A percentile compares a stretch with the other conserved stretches of the same genome.
Conservation (phyloP, 2,329 filamentous ascomycete genomes). For the Chrysosporium queenslandicum region DNA sequence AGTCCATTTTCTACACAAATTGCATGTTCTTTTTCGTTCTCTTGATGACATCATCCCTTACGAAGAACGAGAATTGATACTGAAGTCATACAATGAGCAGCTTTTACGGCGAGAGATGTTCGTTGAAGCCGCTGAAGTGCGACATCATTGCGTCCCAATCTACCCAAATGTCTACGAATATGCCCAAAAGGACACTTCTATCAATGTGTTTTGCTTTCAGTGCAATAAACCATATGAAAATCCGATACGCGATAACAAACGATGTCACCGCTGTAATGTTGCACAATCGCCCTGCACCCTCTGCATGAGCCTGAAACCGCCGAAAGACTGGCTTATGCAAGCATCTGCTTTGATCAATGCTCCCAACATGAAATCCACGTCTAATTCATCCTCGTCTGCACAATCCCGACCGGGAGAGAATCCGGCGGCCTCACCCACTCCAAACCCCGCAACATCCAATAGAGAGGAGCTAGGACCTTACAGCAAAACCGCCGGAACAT, state of each 20-base stretch:
- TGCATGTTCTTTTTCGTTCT: conserved; percentile 32
- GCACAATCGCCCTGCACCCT: conserved; percentile 34
- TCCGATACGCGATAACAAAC: conserved; percentile 39
- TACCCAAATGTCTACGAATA: conserved; percentile 51
- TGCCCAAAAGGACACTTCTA: conserved; percentile 44
- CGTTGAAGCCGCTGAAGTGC: conserved; percentile 45
- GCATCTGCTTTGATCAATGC: conserved; percentile 14
- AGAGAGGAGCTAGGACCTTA: background rate
- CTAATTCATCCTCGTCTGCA: background rate
- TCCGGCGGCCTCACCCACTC: background rate
- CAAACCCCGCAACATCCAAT: background rate
- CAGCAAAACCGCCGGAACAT: conserved; percentile 20
- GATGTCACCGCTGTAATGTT: conserved; percentile 43
- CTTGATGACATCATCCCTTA: conserved; percentile 32
- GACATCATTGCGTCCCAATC: conserved; percentile 44
- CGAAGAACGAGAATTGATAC: conserved; percentile 45
- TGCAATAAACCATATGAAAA: conserved; percentile 49
- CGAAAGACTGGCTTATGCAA: conserved; percentile 31
- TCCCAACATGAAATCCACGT: conserved; percentile 13
- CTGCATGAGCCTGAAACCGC: conserved; percentile 35
- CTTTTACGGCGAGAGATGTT: conserved; percentile 39
- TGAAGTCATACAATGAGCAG: conserved; percentile 49
- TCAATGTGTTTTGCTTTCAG: conserved; percentile 46
- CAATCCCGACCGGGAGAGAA: conserved; percentile 1
- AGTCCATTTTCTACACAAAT: conserved; percentile 34